Evolutionary conservation across 495 filamentous ascomycete species (phyloP), one percentile per base, ranked within the genome.

Genomic region (Cercophora scortea): DNA sequence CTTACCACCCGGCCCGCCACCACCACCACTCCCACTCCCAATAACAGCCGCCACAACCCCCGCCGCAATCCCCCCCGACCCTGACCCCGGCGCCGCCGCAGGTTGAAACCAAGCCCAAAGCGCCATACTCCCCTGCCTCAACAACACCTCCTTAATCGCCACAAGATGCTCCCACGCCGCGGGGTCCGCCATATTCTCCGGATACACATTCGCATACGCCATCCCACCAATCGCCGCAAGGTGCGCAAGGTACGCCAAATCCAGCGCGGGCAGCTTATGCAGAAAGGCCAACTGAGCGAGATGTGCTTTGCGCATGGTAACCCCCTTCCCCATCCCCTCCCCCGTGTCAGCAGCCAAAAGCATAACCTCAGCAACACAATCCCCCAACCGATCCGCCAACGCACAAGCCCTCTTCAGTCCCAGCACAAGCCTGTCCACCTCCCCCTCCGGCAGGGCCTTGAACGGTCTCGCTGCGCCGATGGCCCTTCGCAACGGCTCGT

Each of bases 221-320:
- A 50, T 36, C 32, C 50, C 53, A 0, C 40, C 47, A 10, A 61
- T 17, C 4, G 40, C n/a, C 4, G 60, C 2, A 0, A 67, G 32
- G 7, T 48, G 56, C 33, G 43, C 54, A 0, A 72, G 32, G n/a
- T 60, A 58, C 2, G 52, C 61, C 11, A 69, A 8, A 0, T 68
- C 60, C 8, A 55, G 36, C 0, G 55, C 42, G 0, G 54, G 32
- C 1, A 69, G 53, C 10, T 44, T 48, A 0, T n/a, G 6, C 2
- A 70, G 55, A 17, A 59, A 59, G 4, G 34, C 51, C 6, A 52
- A 32, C 45, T 67, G 65, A 5, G 38, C n/a, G 0, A 46, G 41
- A 1, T 65, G 59, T 0, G 45, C 16, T 4, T 38, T 10, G 17
- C 51, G 47, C n/a, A 41, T 13, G 42, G 19, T 13, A 25, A n/a